phyloP scores from a whole-genome alignment of 768 basidiomycete genomes.

The Vararia minispora region DNA sequence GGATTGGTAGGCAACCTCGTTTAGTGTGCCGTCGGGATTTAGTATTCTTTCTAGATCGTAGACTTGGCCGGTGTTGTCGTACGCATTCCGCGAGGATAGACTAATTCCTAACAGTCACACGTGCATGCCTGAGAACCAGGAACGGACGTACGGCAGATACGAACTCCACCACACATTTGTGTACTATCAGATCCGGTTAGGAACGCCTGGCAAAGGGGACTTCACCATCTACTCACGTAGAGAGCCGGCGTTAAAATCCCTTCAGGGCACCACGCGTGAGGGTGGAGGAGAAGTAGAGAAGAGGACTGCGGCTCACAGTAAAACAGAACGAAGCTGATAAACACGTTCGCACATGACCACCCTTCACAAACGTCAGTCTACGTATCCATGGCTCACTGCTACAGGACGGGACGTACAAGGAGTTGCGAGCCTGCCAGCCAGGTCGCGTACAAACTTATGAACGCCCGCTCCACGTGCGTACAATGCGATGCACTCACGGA shows the following conservation, averaged over 20 bases:
- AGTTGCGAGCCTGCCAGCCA: slow-evolving; percentile 26
- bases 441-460: neutral
- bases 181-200: too few species aligned
- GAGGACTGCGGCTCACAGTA: slow-evolving; percentile 21
- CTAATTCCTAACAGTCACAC: slow-evolving; percentile 5
- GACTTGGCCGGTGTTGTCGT: slow-evolving; percentile 27
- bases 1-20: slow-evolving; percentile 24
- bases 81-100: slow-evolving; percentile 26
- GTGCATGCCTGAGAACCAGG: too few species aligned
- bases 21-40: slow-evolving; percentile 23
- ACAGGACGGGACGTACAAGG: slow-evolving; percentile 14
- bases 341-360: slow-evolving; percentile 25
- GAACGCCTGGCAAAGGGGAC: too few species aligned
- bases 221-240: slow-evolving; percentile 10
- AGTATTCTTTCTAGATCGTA: slow-evolving; percentile 31
- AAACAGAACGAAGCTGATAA: slow-evolving; percentile 27
- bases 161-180: slow-evolving; percentile 23
- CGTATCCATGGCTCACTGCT: neutral
- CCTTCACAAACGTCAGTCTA: slow-evolving; percentile 3
- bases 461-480: neutral
- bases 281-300: neutral
- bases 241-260: slow-evolving; percentile 27
- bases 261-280: slow-evolving; percentile 5
- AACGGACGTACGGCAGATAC: slow-evolving; percentile 23
- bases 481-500: slow-evolving; percentile 13